Conservation (phyloP, 2,329 filamentous ascomycete species). For the Diplodia seriata region DNA sequence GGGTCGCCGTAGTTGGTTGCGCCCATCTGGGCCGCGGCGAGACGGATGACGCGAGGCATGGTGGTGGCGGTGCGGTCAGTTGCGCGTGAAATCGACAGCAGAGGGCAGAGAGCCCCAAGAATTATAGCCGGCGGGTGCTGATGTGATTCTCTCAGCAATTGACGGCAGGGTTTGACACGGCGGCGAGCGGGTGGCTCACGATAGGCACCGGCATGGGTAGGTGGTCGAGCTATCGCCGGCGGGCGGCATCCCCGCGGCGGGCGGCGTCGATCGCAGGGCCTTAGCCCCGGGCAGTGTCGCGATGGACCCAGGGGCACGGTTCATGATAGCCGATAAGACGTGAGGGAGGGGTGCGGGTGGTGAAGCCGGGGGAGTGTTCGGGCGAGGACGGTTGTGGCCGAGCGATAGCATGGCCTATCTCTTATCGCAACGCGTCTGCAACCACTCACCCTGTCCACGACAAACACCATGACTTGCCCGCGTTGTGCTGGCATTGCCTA, state of each 20-base stretch:
- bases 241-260: constrained; percentile 10
- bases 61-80: constrained; percentile 1
- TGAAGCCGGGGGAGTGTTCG: not conserved
- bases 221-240: not conserved
- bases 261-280: constrained; percentile 13
- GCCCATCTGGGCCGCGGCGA: constrained; percentile 62
- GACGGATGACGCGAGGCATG: constrained; percentile 51
- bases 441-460: not conserved
- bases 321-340: constrained; percentile 4
- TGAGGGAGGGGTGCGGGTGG: not conserved
- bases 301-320: constrained; percentile 1
- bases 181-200: not conserved
- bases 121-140: not conserved
- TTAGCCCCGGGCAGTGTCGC: not conserved
- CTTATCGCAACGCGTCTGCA: not conserved
- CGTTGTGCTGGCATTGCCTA: not conserved
- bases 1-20: constrained; percentile 52
- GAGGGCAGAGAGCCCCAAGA: not conserved
- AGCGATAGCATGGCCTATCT: constrained; percentile 17
- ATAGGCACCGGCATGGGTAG: not conserved
- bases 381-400: constrained; percentile 3
- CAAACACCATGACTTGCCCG: constrained; percentile 4
- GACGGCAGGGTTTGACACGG: not conserved
- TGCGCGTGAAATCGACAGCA: not conserved
- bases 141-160: not conserved